These are phyloP conservation scores for Penicillium sp. DNA, from an alignment of 2,329 filamentous ascomycete genomes.

Conservation along the genomic window DNA sequence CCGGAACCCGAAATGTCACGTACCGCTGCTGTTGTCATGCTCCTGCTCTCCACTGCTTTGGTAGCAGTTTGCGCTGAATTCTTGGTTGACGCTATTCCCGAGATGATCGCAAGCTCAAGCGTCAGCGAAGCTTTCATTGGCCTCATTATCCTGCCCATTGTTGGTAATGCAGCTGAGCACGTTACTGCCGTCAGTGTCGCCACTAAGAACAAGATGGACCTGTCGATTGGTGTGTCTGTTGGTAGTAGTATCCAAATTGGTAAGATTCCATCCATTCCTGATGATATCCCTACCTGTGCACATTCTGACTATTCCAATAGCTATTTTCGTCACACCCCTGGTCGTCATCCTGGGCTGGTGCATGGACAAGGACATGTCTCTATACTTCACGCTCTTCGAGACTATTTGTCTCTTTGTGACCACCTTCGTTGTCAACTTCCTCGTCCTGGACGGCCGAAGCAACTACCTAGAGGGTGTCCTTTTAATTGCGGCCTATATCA, in stretches of 20 bases:
- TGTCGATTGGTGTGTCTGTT: slow-evolving; percentile 77
- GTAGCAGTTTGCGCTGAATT: slow-evolving; percentile 68
- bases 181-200: slow-evolving; percentile 78
- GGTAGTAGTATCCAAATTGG: slow-evolving; percentile 76
- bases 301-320: slow-evolving; percentile 31
- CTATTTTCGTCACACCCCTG: slow-evolving; percentile 74
- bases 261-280: slow-evolving; percentile 11
- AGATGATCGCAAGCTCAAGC: slow-evolving; percentile 59
- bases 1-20: slow-evolving; percentile 51
- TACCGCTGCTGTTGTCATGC: slow-evolving; percentile 56
- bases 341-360: slow-evolving; percentile 75
- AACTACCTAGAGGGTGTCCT: slow-evolving; percentile 79
- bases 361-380: slow-evolving; percentile 68
- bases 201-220: slow-evolving; percentile 81
- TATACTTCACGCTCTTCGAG: slow-evolving; percentile 63
- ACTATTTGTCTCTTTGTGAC: slow-evolving; percentile 76
- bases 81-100: slow-evolving; percentile 71
- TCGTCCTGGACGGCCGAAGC: slow-evolving; percentile 78
- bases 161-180: slow-evolving; percentile 81
- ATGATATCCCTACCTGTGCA: background rate
- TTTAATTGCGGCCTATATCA: slow-evolving; percentile 74
- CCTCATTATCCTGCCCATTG: slow-evolving; percentile 76
- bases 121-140: slow-evolving; percentile 75
- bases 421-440: slow-evolving; percentile 80
- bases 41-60: slow-evolving; percentile 55